A percentile compares a stretch with the other conserved stretches of the same genome.
Conservation (phyloP, 73 alveolate species). For the Blepharisma stoltei region DNA sequence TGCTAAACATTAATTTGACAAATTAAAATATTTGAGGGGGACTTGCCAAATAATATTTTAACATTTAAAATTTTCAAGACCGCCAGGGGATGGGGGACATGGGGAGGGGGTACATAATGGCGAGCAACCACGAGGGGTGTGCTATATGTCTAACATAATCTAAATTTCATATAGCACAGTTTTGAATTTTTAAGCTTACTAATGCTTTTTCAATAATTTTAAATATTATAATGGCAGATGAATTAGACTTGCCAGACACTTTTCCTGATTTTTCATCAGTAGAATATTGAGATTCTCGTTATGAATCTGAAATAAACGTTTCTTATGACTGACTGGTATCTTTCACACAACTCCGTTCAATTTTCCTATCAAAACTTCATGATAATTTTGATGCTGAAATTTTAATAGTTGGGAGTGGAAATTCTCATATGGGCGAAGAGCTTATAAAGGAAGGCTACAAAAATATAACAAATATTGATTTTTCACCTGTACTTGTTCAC, state of each 20-base stretch:
- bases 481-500: conserved; percentile 34
- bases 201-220: no score
- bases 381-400: conserved; percentile 30
- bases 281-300: conserved; percentile 15
- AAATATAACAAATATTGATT: conserved; percentile 49
- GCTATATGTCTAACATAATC: no score
- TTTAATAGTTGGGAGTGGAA: conserved; percentile 49
- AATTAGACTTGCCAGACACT: conserved; percentile 13
- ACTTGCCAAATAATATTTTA: no score
- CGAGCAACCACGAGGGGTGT: no score
- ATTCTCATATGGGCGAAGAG: conserved; percentile 45
- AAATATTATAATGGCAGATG: conserved; percentile 4
- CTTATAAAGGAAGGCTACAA: conserved; percentile 34
- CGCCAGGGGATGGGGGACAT: no score
- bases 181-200: no score
- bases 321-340: conserved; percentile 14
- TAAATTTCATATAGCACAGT: no score
- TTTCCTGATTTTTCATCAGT: conserved; percentile 3
- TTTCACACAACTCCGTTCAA: not conserved
- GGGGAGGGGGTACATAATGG: no score
- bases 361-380: not conserved
- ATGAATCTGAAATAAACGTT: not conserved
- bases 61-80: no score
- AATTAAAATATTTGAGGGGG: no score
- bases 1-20: no score